Evolutionary conservation across 148 eudicot species (phyloP), one percentile per base, ranked within the genome.

Genomic region (Heliamphora exappendiculata): DNA sequence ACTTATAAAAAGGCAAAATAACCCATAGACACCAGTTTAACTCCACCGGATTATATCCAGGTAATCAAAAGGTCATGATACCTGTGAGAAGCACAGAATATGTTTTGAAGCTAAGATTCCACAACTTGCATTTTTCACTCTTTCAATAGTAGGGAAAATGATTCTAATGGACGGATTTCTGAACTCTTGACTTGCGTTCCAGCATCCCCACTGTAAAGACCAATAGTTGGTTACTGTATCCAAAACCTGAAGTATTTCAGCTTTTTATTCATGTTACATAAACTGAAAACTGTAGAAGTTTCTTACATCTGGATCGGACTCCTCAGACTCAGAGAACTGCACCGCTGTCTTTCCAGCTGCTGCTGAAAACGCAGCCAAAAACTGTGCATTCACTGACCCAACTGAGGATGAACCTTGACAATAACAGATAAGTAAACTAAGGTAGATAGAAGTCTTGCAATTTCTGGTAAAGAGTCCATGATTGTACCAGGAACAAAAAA

Each of bases 221-320:
- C 45, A 84, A 70, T n/a, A 24, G 10, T 20, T 28, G 70, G 73
- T 34, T 13, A 16, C 51, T 20, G 59, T 70, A 67, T 49, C 60
- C 26, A 58, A 12, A 39, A 10, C 57, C 4, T 20, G 28, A 66
- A 42, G 22, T 55, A 75, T 22, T 33, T 57, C 51, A 59, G 53
- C 37, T 34, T 57, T 67, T 5, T n/a, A 54, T 41, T 62, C 45
- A 1, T 73, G 55, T 33, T 7, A 49, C 10, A 63, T 12, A 10
- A 42, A 45, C 42, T 20, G 36, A 51, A 60, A 45, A 65, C 19
- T 8, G 36, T 63, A 13, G 33, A 45, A 54, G 39, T 11, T 74
- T 57, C 86, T 86, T 78, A 94, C 98, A 84, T 94, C 92, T 58
- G 98, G 98, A 79, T 94, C 97, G 26, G 98, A 94, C 81, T 94